A percentile compares a stretch with the other conserved stretches of the same genome.
These are phyloP conservation scores for Heliosperma pusillum DNA, from an alignment of 148 eudicot genomes.

Conservation along the genomic window DNA sequence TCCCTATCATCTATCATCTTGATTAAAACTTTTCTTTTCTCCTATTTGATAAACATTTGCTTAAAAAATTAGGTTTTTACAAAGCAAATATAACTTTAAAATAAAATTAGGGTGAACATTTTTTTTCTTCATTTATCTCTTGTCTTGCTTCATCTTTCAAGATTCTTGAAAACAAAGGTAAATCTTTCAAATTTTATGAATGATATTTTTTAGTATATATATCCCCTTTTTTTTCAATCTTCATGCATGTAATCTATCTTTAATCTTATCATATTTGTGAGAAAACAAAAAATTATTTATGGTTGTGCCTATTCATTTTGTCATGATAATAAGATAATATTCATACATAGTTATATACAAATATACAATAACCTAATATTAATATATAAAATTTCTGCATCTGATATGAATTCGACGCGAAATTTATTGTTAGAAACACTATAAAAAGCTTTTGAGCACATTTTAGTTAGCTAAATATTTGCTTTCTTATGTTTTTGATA, in stretches of 20 bases:
- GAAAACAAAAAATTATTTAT: no score
- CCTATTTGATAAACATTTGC: background rate
- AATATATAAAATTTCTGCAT: background rate
- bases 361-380: no score
- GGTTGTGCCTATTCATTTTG: background rate
- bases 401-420: background rate
- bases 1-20: no score
- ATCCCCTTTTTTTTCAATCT: background rate
- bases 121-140: background rate
- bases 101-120: background rate
- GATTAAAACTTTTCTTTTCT: no score
- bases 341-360: no score
- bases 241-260: background rate
- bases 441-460: background rate
- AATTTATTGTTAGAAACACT: background rate
- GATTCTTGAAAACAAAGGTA: constrained; percentile 2
- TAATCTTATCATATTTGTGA: background rate
- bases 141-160: background rate
- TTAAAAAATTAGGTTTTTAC: background rate
- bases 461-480: background rate
- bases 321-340: background rate
- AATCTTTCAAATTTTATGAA: background rate
- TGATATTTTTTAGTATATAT: background rate
- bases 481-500: no score
- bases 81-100: background rate